These are phyloP conservation scores for Westerdykella ornata DNA, from an alignment of 2,329 filamentous ascomycete genomes.

Conservation along the genomic window DNA sequence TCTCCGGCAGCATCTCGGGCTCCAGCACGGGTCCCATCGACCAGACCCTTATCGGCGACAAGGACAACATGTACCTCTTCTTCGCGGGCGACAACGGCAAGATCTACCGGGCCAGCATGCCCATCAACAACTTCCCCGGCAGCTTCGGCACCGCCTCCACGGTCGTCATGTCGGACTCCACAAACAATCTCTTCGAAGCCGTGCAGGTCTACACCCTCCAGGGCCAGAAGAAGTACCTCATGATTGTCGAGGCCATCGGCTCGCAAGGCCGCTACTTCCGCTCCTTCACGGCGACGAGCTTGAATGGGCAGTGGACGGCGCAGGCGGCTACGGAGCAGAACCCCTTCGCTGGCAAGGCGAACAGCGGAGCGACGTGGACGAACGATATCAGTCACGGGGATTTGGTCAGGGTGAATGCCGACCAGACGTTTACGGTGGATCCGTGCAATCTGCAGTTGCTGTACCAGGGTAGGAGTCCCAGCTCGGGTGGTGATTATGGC, in stretches of 20 bases:
- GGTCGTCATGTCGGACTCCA: slow-evolving; percentile 48
- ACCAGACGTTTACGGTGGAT: slow-evolving; percentile 58
- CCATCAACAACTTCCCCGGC: slow-evolving; percentile 56
- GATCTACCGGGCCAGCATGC: slow-evolving; percentile 59
- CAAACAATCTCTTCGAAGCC: slow-evolving; percentile 57
- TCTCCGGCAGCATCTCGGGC: slow-evolving; percentile 48
- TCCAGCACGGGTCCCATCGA: slow-evolving; percentile 54
- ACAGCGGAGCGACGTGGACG: slow-evolving; percentile 59
- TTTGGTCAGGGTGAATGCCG: slow-evolving; percentile 49
- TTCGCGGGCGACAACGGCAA: slow-evolving; percentile 61
- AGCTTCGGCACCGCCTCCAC: slow-evolving; percentile 50
- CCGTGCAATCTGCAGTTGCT: slow-evolving; percentile 59
- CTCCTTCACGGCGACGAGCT: slow-evolving; percentile 55
- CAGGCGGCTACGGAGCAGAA: slow-evolving; percentile 50
- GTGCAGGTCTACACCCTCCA: slow-evolving; percentile 59
- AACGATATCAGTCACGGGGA: slow-evolving; percentile 63
- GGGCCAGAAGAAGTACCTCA: slow-evolving; percentile 54
- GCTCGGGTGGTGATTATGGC: slow-evolving; percentile 43
- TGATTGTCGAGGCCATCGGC: slow-evolving; percentile 61
- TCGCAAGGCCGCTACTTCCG: slow-evolving; percentile 57
- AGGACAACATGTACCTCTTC: slow-evolving; percentile 59
- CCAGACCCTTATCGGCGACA: slow-evolving; percentile 58
- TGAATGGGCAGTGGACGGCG: slow-evolving; percentile 53
- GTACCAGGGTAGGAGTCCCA: slow-evolving; percentile 53
- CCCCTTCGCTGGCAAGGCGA: slow-evolving; percentile 63